phyloP scores from a whole-genome alignment of 202 grass and related monocot genomes.

The Panicum virgatum region DNA sequence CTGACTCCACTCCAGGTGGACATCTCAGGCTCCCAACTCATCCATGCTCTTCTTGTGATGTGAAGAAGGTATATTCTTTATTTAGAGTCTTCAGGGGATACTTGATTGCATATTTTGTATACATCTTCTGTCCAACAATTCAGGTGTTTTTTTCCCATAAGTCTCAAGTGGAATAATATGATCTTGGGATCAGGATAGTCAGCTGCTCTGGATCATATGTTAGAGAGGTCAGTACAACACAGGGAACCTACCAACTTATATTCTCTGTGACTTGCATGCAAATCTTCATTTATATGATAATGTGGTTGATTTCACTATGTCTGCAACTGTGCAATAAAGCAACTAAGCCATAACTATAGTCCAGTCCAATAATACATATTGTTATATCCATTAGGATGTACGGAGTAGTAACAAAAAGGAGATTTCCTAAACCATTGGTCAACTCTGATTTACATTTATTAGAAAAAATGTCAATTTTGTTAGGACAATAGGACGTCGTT shows the following conservation, averaged over 20 bases:
- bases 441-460: neutral
- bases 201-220: neutral
- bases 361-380: neutral
- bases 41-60: neutral
- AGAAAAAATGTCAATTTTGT: neutral
- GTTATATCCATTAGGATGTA: neutral
- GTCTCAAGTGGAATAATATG: neutral
- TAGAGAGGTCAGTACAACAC: neutral
- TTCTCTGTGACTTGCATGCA: neutral
- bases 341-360: neutral
- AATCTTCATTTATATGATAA: neutral
- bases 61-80: neutral
- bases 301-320: neutral
- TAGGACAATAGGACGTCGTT: neutral
- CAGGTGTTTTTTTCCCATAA: neutral
- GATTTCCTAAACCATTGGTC: neutral
- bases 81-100: neutral
- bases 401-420: neutral
- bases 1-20: neutral
- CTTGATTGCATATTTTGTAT: neutral
- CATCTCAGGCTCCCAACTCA: neutral
- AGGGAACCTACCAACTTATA: neutral
- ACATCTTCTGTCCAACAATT: neutral
- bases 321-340: neutral
- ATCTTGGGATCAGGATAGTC: conserved; percentile 3